phyloP scores from a whole-genome alignment of 2,329 filamentous ascomycete species.

The Alternaria panax region DNA sequence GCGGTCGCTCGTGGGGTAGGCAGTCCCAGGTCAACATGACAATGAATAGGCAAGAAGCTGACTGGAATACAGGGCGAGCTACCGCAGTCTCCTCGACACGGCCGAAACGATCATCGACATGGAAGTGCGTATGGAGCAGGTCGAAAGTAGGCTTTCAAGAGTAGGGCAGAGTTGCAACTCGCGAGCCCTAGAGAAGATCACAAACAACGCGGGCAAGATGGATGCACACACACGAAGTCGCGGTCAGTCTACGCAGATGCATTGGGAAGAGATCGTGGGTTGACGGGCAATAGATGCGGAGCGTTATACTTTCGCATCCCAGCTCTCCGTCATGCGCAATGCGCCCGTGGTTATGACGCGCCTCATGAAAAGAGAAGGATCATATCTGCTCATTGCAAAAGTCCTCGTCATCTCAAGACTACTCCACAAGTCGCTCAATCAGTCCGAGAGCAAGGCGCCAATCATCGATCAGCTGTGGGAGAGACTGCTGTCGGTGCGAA shows the following conservation, averaged over 20 bases:
- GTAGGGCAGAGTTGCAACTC: constrained; percentile 83
- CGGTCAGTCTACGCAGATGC: constrained; percentile 41
- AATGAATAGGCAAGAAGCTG: constrained; percentile 3
- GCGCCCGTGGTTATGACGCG: constrained; percentile 62
- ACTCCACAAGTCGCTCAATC: constrained; percentile 74
- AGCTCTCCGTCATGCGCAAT: constrained; percentile 65
- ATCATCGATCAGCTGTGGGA: constrained; percentile 70
- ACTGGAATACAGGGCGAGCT: constrained; percentile 63
- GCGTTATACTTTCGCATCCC: constrained; percentile 60
- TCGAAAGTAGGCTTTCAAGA: constrained; percentile 73
- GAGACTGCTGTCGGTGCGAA: constrained; percentile 67
- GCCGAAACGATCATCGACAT: constrained; percentile 94
- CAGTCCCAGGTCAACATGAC: not conserved
- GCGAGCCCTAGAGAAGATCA: constrained; percentile 71
- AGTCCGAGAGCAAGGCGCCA: constrained; percentile 56
- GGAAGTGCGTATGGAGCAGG: constrained; percentile 76
- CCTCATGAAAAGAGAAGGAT: constrained; percentile 60
- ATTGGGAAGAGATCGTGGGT: constrained; percentile 13
- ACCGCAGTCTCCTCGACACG: constrained; percentile 88
- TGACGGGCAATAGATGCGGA: constrained; percentile 49
- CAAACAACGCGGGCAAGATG: constrained; percentile 62
- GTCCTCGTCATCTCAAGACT: constrained; percentile 75
- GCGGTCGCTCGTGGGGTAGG: constrained; percentile 70
- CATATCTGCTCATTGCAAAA: constrained; percentile 67
- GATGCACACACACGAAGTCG: constrained; percentile 52